A percentile compares a stretch with the other conserved stretches of the same genome.
Evolutionary conservation across 441 rosid species (phyloP).

Genomic region (Biscutella laevigata): DNA sequence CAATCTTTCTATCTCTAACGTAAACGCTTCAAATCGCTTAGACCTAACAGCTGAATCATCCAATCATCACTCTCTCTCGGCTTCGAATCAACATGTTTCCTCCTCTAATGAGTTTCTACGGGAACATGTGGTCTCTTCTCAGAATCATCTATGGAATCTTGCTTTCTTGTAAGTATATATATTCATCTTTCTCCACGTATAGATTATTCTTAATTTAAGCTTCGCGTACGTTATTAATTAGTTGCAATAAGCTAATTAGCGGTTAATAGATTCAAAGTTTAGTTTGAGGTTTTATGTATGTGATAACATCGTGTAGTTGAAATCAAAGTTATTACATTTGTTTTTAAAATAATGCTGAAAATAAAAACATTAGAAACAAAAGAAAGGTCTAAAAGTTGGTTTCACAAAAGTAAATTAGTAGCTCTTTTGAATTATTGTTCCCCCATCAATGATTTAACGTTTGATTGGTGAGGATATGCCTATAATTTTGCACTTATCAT

Average conservation of each 20-base stretch:
- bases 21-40: conserved; percentile 55
- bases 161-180: conserved; percentile 49
- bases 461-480: conserved; percentile 25
- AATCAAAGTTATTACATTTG: not conserved
- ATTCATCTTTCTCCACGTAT: not conserved
- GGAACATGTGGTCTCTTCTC: conserved; percentile 41
- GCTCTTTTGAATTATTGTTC: conserved; percentile 26
- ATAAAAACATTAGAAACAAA: conserved; percentile 22
- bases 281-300: not conserved
- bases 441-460: conserved; percentile 20
- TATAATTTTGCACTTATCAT: conserved; percentile 22
- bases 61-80: conserved; percentile 26
- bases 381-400: conserved; percentile 28
- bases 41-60: conserved; percentile 52
- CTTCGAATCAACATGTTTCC: conserved; percentile 29
- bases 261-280: not conserved
- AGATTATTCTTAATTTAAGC: not conserved
- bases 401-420: conserved; percentile 18
- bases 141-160: conserved; percentile 59
- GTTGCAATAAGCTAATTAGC: conserved; percentile 2
- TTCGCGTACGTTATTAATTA: not conserved
- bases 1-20: conserved; percentile 49
- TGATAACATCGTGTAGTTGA: not conserved
- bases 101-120: conserved; percentile 41
- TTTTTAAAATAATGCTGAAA: not conserved